These are phyloP conservation scores for Zygoascus biomembranicola DNA, from an alignment of 805 yeast species.

Conservation along the genomic window DNA sequence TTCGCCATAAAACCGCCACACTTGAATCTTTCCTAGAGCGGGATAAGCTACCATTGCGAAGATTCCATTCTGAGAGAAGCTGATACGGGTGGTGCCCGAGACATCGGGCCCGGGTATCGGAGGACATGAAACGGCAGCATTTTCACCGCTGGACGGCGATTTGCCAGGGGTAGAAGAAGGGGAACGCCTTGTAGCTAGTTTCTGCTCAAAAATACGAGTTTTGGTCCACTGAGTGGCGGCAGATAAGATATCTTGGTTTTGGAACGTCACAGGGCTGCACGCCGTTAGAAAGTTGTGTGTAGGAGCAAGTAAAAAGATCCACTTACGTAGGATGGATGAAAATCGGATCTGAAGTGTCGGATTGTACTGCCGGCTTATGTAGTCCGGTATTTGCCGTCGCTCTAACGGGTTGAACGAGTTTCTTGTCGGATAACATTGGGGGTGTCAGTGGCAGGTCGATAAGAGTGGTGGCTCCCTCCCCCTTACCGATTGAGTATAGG, in stretches of 20 bases:
- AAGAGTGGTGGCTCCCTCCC: not conserved
- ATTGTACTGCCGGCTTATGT: too few relatives aligned
- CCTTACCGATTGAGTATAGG: not conserved
- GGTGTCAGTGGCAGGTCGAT: not conserved
- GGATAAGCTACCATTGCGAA: slow-evolving; percentile 9
- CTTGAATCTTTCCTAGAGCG: slow-evolving; percentile 7
- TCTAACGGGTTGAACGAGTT: too few relatives aligned
- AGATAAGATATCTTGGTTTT: slow-evolving; percentile 11
- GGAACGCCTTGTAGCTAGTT: not conserved
- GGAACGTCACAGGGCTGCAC: slow-evolving; percentile 1
- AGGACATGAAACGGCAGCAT: slow-evolving; percentile 2
- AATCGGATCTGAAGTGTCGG: too few relatives aligned
- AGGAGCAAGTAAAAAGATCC: too few relatives aligned
- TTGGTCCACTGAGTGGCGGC: slow-evolving; percentile 19
- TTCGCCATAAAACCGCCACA: slow-evolving; percentile 10
- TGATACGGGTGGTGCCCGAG: not conserved
- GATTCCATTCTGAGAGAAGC: slow-evolving; percentile 4
- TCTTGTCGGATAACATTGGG: too few relatives aligned
- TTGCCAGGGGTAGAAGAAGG: not conserved
- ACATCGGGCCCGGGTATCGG: slow-evolving; percentile 3
- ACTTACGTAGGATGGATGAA: too few relatives aligned
- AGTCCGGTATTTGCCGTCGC: too few relatives aligned
- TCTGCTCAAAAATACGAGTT: slow-evolving; percentile 10
- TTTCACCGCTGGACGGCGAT: not conserved
- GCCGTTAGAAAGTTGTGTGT: too few relatives aligned